Evolutionary conservation across 768 basidiomycete genomes (phyloP), one percentile per base, ranked within the genome.

Genomic region (Xanthoconium purpureum): DNA sequence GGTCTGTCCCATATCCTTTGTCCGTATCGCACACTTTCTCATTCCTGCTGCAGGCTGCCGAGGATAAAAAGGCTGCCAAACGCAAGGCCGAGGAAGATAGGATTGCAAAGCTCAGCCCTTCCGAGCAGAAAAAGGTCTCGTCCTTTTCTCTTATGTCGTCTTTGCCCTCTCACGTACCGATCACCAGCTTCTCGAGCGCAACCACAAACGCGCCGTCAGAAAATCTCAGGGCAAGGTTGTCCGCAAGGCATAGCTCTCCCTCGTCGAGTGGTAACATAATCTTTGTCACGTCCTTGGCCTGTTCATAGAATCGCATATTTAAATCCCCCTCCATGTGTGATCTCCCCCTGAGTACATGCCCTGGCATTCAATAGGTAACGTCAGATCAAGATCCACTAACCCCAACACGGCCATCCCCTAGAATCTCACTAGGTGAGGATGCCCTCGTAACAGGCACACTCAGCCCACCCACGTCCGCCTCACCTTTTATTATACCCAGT

Each of bases 111-210:
- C 79, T 94, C 53, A 88, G 86, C 64, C 79, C 90, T 32, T 80
- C 84, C 18, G 90, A 93, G 63, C 91, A 93, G 75, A 84, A 86
- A 77, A 94, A 93, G 84, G 89, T 85, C 18, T 55, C 17, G 46
- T 54, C 30, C 20, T 55, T 35, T 14, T 37, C 40, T 43, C 28
- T 46, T 20, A 4, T n/a, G 7, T 24, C 14, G 33, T 47, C 45
- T 38, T 36, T n/a, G 12, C 6, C 29, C 44, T 12, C 52, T 63
- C 45, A 62, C 39, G 35, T 47, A 14, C 20, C 20, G 10, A 30
- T 56, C 33, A 35, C 0, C 55, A 88, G 85, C 70, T 79, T 58
- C 74, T 90, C 54, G 91, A 92, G 48, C 86, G 87, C 60, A 89
- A 91, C 64, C 87, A 85, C 57, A 91, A 89, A 69, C 86, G 87